phyloP scores from a whole-genome alignment of 2,329 filamentous ascomycete genomes.

The Ceratocystis ficicola region DNA sequence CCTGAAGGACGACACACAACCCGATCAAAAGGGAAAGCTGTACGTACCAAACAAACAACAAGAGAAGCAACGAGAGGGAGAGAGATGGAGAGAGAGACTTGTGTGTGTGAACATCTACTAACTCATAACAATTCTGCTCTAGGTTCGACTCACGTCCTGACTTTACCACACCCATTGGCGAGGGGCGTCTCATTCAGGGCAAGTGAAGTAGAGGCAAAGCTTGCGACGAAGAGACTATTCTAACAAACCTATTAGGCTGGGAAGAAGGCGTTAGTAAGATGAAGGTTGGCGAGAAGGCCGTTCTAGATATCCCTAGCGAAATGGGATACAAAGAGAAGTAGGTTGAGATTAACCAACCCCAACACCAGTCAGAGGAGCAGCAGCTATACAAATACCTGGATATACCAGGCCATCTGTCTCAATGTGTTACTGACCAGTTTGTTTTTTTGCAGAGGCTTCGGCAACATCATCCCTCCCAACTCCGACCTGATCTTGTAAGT shows the following conservation, averaged over 20 bases:
- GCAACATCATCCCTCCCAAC: slow-evolving; percentile 61
- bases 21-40: slow-evolving; percentile 57
- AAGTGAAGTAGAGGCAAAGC: slow-evolving; percentile 26
- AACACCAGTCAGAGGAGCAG: not conserved
- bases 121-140: slow-evolving; percentile 31
- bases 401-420: not conserved
- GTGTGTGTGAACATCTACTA: no score
- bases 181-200: slow-evolving; percentile 80
- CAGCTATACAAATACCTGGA: no score
- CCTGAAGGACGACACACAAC: slow-evolving; percentile 54
- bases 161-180: slow-evolving; percentile 67
- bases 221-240: not conserved
- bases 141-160: slow-evolving; percentile 65
- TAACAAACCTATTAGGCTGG: slow-evolving; percentile 45
- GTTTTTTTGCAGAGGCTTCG: slow-evolving; percentile 52
- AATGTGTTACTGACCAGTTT: not conserved
- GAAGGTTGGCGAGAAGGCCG: slow-evolving; percentile 83
- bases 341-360: slow-evolving; percentile 26
- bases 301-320: slow-evolving; percentile 65
- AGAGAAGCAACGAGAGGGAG: not conserved
- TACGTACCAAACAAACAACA: slow-evolving; percentile 36
- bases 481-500: slow-evolving; percentile 76
- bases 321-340: slow-evolving; percentile 53
- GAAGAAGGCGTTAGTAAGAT: slow-evolving; percentile 76
- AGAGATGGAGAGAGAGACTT: not conserved